Evolutionary conservation across 192 early-diverging fungal species (phyloP).

Genomic region (Bifiguratus adelaidae): DNA sequence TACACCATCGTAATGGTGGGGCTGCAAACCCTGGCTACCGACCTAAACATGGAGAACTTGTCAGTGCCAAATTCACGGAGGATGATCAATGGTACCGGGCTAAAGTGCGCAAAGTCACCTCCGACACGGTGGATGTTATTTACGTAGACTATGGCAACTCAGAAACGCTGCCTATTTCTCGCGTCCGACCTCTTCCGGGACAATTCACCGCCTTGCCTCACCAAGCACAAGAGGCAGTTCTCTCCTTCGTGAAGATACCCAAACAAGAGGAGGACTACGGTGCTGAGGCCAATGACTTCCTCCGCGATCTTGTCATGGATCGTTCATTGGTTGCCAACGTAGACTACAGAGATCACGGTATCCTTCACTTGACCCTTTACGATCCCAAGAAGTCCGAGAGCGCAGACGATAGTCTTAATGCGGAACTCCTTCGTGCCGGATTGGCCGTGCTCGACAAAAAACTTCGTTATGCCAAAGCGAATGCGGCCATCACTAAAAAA

Average conservation of each 20-base stretch:
- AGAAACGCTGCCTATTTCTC: slow-evolving; percentile 60
- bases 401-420: slow-evolving; percentile 57
- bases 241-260: slow-evolving; percentile 74
- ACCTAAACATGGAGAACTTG: slow-evolving; percentile 60
- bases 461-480: slow-evolving; percentile 34
- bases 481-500: slow-evolving; percentile 42
- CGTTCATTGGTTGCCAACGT: slow-evolving; percentile 64
- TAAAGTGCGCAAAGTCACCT: slow-evolving; percentile 51
- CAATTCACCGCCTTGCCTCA: slow-evolving; percentile 57
- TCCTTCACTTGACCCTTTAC: slow-evolving; percentile 55
- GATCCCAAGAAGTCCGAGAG: slow-evolving; percentile 47
- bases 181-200: slow-evolving; percentile 64
- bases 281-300: slow-evolving; percentile 53
- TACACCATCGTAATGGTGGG: slow-evolving; percentile 35
- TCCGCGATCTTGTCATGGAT: slow-evolving; percentile 53
- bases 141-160: slow-evolving; percentile 97
- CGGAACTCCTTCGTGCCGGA: slow-evolving; percentile 52
- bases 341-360: slow-evolving; percentile 45
- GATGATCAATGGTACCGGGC: slow-evolving; percentile 92
- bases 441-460: slow-evolving; percentile 42
- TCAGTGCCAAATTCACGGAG: slow-evolving; percentile 77
- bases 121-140: slow-evolving; percentile 58
- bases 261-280: slow-evolving; percentile 61
- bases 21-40: slow-evolving; percentile 24
- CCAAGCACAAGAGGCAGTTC: slow-evolving; percentile 71